These are phyloP conservation scores for Podaxis mareebaensis DNA, from an alignment of 768 basidiomycete genomes.

Conservation along the genomic window DNA sequence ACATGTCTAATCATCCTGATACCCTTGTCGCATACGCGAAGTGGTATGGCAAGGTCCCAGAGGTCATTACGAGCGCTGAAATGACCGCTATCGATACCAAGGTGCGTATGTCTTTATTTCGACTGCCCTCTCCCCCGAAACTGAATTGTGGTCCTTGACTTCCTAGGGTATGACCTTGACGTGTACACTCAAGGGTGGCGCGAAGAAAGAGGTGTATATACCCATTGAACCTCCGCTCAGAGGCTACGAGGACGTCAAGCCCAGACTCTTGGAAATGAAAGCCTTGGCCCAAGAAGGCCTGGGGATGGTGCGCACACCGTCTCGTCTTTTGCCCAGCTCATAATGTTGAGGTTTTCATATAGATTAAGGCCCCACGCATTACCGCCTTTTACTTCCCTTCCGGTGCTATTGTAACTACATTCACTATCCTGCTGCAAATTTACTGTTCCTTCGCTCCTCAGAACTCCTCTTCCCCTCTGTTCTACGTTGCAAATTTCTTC, in stretches of 20 bases:
- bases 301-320: slow-evolving; percentile 60
- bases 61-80: slow-evolving; percentile 58
- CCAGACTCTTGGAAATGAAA: slow-evolving; percentile 78
- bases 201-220: slow-evolving; percentile 51
- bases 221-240: slow-evolving; percentile 69
- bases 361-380: slow-evolving; percentile 68
- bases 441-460: slow-evolving; percentile 30
- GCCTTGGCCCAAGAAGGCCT: slow-evolving; percentile 76
- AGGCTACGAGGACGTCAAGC: slow-evolving; percentile 82
- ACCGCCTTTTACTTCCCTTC: slow-evolving; percentile 51
- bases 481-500: slow-evolving; percentile 33
- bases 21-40: slow-evolving; percentile 84
- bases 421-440: slow-evolving; percentile 30
- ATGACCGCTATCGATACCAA: slow-evolving; percentile 72
- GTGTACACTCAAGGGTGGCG: slow-evolving; percentile 55
- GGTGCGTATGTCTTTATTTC: slow-evolving; percentile 32
- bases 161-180: slow-evolving; percentile 67
- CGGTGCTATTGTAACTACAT: slow-evolving; percentile 24
- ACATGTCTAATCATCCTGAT: slow-evolving; percentile 84
- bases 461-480: slow-evolving; percentile 28
- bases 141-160: background rate
- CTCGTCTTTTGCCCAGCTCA: background rate
- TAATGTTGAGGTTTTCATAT: slow-evolving; percentile 23
- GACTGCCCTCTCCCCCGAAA: background rate
- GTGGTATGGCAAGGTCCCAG: slow-evolving; percentile 66